These are phyloP conservation scores for Besnoitia besnoiti DNA, from an alignment of 169 alveolate species.

Conservation along the genomic window DNA sequence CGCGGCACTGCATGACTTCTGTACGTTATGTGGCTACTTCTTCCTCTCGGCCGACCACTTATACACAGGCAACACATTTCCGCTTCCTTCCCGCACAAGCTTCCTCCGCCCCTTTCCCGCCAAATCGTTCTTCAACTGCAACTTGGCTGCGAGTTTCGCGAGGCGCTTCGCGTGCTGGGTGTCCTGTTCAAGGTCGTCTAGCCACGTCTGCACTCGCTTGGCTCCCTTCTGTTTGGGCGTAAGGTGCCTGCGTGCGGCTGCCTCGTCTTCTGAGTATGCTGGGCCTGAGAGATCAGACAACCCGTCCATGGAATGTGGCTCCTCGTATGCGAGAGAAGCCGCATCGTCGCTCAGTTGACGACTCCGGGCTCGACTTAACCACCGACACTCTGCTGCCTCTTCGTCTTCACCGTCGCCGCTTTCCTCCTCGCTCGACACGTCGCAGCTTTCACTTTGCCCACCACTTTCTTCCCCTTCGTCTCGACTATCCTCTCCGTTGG, in stretches of 20 bases:
- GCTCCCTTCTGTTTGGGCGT: background rate
- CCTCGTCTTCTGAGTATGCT: background rate
- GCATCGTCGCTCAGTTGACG: background rate
- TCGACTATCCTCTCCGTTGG: background rate
- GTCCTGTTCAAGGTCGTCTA: conserved; percentile 4
- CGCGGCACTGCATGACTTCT: too few relatives aligned
- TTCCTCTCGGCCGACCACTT: conserved; percentile 54
- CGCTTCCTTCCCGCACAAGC: background rate
- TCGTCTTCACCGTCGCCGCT: background rate
- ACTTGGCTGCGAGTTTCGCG: background rate
- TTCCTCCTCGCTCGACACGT: background rate
- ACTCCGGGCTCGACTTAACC: too few relatives aligned
- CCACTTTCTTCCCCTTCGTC: background rate
- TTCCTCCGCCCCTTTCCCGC: conserved; percentile 21
- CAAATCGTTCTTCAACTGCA: conserved; percentile 11
- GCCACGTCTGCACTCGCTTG: background rate
- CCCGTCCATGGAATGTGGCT: background rate
- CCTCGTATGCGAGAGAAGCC: background rate
- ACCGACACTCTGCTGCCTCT: background rate
- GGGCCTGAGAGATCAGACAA: background rate
- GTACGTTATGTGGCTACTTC: conserved; percentile 14
- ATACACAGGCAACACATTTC: background rate
- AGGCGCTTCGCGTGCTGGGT: background rate
- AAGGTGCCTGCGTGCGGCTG: background rate
- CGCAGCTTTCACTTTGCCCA: background rate